Base-by-base conservation (phyloP, 345 rosid genomes). In the Alliaria petiolata region DNA sequence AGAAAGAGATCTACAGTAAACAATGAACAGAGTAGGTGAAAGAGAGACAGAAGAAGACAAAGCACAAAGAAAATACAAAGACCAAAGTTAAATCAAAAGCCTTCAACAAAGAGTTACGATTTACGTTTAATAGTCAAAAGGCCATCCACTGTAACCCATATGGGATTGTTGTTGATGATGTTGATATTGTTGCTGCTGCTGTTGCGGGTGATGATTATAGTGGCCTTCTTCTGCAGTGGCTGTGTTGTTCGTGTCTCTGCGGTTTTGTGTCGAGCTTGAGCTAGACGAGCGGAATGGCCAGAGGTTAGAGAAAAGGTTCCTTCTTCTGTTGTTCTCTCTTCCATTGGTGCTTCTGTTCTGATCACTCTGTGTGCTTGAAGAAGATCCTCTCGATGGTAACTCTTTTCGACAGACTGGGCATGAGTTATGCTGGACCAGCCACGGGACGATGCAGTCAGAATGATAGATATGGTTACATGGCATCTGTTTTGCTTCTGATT, bases 331-430 rank as follows among this genome's bases (percentile, higher is more conserved):
- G 67, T 69, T 84, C 60, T 84, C 84, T 81, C 90, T 85, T 38
- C 88, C 76, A 28, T 30, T 80, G 38, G 80, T 71, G 60, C 72
- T 79, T 49, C 72, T 47, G 52, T 44, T 81, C 70, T 72, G 95
- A 68, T 81, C 64, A 75, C 81, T 78, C 63, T 89, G 79, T 20
- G 79, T 40, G 66, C 47, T 70, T 19, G 79, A 76, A 62, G 79
- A 69, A 5, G 90, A 78, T 49, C 86, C 89, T 66, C 78, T 83
- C 3, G 77, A 77, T 0, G 95, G 87, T 49, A 95, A 75, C 79
- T 89, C 99, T 68, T 90, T 90, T 33, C 91, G 96, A 73, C 96
- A 90, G 25, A 90, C 89, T 4, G 96, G 96, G 46, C 96, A 90
- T 1, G 96, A 71, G 82, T 90, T 90, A 77, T 90, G 96, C 85